These are phyloP conservation scores for Trichophyton mentagrophytes DNA, from an alignment of 2,329 filamentous ascomycete genomes.

Conservation along the genomic window DNA sequence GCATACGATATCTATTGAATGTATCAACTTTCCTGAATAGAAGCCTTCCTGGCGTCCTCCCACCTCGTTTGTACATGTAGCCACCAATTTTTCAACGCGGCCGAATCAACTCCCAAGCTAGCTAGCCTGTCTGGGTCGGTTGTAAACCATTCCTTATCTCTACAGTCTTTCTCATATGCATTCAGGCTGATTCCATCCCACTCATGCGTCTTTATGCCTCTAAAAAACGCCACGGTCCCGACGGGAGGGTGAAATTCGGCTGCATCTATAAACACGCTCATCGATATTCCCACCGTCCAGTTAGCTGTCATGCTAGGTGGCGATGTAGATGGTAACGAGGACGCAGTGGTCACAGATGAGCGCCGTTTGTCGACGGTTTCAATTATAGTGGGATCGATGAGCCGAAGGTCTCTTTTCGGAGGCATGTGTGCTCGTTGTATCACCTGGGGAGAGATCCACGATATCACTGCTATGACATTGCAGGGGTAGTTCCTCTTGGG, in stretches of 20 bases:
- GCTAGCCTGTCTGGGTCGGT: slow-evolving; percentile 12
- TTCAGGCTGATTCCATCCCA: slow-evolving; percentile 21
- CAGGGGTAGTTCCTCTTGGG: slow-evolving; percentile 19
- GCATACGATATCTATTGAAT: no score
- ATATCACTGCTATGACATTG: slow-evolving; percentile 18
- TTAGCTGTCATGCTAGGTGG: not conserved
- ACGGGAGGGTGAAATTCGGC: slow-evolving; percentile 17
- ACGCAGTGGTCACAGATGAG: not conserved
- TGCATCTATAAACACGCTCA: slow-evolving; percentile 21
- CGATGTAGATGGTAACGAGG: not conserved
- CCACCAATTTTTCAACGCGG: slow-evolving; percentile 16
- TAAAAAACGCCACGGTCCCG: slow-evolving; percentile 20
- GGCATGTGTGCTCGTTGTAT: slow-evolving; percentile 18
- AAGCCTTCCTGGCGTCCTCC: not conserved
- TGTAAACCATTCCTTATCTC: slow-evolving; percentile 18
- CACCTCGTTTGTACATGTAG: not conserved
- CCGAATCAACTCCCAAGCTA: slow-evolving; percentile 13
- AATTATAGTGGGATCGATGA: slow-evolving; percentile 18
- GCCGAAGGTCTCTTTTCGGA: slow-evolving; percentile 20
- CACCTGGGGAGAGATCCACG: slow-evolving; percentile 17
- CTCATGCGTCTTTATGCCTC: slow-evolving; percentile 19
- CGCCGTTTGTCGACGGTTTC: not conserved
- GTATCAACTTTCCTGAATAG: not conserved
- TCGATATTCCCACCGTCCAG: slow-evolving; percentile 13
- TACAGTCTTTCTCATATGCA: slow-evolving; percentile 18